phyloP scores from a whole-genome alignment of 2,329 filamentous ascomycete genomes.

The Curvularia sp. region DNA sequence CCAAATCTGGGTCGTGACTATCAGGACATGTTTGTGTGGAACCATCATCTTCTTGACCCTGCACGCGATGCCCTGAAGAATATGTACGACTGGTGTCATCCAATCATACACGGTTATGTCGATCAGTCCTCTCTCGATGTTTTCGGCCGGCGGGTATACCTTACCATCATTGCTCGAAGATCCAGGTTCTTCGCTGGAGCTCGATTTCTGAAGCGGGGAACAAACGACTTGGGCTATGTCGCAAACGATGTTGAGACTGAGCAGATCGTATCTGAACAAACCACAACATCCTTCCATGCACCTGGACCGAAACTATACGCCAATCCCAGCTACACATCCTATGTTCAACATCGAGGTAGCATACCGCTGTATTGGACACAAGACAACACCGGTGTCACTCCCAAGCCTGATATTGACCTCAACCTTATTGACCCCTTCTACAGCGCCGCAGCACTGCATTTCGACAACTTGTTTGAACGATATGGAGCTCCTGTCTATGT shows the following conservation, averaged over 20 bases:
- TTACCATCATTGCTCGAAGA: conserved; percentile 90
- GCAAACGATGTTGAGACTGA: conserved; percentile 99
- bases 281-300: conserved; percentile 94
- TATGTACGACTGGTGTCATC: conserved; percentile 93
- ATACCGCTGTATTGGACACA: conserved; percentile 98
- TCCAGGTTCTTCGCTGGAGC: conserved; percentile 95
- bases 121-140: conserved; percentile 79
- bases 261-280: conserved; percentile 93
- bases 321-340: conserved; percentile 92
- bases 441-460: conserved; percentile 88
- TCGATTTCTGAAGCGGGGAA: conserved; percentile 90
- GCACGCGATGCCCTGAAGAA: conserved; percentile 74
- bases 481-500: conserved; percentile 94
- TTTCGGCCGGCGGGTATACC: conserved; percentile 87
- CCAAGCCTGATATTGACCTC: conserved; percentile 94
- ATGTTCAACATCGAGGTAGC: conserved; percentile 94
- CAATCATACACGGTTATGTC: conserved; percentile 94
- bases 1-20: conserved; percentile 69
- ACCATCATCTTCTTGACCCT: conserved; percentile 84
- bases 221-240: conserved; percentile 93
- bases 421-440: conserved; percentile 98
- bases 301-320: conserved; percentile 85
- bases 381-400: conserved; percentile 91
- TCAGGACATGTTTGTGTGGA: conserved; percentile 99
- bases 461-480: conserved; percentile 90